These are phyloP conservation scores for Septoria linicola DNA, from an alignment of 2,329 filamentous ascomycete genomes.

Conservation along the genomic window DNA sequence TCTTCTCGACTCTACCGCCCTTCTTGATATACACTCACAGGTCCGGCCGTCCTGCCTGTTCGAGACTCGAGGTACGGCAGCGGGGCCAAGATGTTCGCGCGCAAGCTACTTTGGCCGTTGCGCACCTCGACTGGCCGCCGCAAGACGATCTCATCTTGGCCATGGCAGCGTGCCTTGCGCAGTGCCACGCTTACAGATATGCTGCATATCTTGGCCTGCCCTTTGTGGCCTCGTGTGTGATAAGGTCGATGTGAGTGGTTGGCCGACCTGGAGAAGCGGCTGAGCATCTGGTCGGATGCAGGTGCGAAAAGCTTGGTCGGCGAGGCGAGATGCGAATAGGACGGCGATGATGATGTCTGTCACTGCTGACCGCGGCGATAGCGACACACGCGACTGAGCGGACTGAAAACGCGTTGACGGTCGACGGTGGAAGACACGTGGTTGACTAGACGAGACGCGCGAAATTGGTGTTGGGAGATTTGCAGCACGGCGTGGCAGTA, in stretches of 20 bases:
- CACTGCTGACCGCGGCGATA: no score
- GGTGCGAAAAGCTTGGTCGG: constrained; percentile 4
- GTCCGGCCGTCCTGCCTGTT: constrained; percentile 17
- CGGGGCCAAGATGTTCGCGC: background rate
- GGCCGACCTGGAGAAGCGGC: background rate
- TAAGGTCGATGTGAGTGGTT: constrained; percentile 7
- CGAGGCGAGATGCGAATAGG: constrained; percentile 10
- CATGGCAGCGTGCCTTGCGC: constrained; percentile 5
- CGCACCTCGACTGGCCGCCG: constrained; percentile 1
- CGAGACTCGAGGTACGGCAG: constrained; percentile 3
- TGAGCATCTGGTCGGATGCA: background rate
- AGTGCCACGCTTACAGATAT: background rate
- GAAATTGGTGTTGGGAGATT: no score
- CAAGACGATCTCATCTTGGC: constrained; percentile 12
- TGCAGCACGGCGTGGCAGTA: no score
- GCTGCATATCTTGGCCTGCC: constrained; percentile 7
- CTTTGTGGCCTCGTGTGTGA: constrained; percentile 8
- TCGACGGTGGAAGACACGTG: no score
- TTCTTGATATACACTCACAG: constrained; percentile 10
- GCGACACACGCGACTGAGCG: no score
- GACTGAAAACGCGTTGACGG: no score
- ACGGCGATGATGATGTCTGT: no score
- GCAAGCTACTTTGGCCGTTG: constrained; percentile 3
- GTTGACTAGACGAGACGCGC: no score
- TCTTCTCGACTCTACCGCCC: background rate